A percentile compares a stretch with the other conserved stretches of the same genome.
Conservation (phyloP, 352 stramenopile species). For the Globisporangium cystogenes region DNA sequence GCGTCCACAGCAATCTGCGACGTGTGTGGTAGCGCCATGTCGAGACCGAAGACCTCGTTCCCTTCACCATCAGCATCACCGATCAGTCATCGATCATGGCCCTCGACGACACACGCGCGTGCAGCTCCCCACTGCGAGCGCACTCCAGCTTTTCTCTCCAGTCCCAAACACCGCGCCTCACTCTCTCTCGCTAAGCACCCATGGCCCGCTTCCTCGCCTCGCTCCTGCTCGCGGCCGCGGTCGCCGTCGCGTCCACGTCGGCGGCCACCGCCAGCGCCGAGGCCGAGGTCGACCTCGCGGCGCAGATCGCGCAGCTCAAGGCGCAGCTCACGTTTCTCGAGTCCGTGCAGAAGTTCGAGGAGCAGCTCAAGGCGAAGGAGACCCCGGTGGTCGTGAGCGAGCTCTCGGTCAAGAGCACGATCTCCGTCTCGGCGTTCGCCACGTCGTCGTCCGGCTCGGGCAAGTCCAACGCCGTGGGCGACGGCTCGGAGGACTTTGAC, state of each 20-base stretch:
- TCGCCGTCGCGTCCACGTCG: slow-evolving; percentile 7
- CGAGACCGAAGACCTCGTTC: neutral
- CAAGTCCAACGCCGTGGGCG: neutral
- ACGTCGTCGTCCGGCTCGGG: slow-evolving; percentile 5
- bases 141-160: slow-evolving; percentile 1
- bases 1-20: neutral
- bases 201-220: slow-evolving; percentile 8
- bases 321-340: slow-evolving; percentile 5
- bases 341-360: slow-evolving; percentile 3
- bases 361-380: neutral
- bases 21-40: neutral
- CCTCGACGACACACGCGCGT: no score
- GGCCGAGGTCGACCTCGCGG: slow-evolving; percentile 2
- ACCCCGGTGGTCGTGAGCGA: neutral
- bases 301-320: slow-evolving; percentile 4
- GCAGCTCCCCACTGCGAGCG: no score
- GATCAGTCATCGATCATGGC: neutral
- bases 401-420: slow-evolving; percentile 2
- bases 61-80: neutral
- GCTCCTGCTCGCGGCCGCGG: slow-evolving; percentile 1
- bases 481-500: slow-evolving; percentile 7
- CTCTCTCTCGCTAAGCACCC: neutral
- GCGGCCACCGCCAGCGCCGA: neutral
- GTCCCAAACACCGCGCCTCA: neutral
- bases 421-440: slow-evolving; percentile 8